phyloP scores from a whole-genome alignment of 768 basidiomycete species.

The Candolleomyces aberdarensis region DNA sequence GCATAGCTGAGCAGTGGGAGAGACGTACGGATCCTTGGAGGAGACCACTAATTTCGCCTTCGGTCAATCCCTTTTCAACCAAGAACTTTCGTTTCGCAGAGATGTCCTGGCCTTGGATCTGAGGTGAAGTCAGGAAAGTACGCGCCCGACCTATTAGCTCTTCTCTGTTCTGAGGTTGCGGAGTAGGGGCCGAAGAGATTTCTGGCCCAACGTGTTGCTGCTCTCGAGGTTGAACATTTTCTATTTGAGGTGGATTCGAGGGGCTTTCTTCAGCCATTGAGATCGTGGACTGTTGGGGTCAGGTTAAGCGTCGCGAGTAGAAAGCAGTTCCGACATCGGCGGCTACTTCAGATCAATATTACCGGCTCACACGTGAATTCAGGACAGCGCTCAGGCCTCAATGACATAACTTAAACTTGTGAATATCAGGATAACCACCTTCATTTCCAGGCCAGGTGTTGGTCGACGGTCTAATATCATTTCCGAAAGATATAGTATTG shows the following conservation, averaged over 20 bases:
- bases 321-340: background rate
- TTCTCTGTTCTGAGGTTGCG: slow-evolving; percentile 22
- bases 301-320: background rate
- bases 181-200: background rate
- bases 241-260: background rate
- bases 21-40: slow-evolving; percentile 54
- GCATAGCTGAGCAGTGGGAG: background rate
- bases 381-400: too few species aligned
- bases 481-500: background rate
- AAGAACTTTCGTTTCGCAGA: slow-evolving; percentile 62
- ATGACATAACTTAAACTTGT: too few species aligned
- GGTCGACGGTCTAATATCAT: background rate
- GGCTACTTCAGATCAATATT: background rate
- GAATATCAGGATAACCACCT: too few species aligned
- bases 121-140: slow-evolving; percentile 63
- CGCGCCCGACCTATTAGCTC: slow-evolving; percentile 56
- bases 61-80: slow-evolving; percentile 65
- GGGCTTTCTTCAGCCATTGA: background rate
- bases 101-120: slow-evolving; percentile 55
- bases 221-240: background rate
- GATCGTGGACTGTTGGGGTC: background rate
- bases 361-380: background rate
- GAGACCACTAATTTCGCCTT: slow-evolving; percentile 55
- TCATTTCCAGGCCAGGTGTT: too few species aligned
- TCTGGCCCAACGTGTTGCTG: background rate